Evolutionary conservation across 305 asterid species (phyloP).

Genomic region (Ruellia speciosa): DNA sequence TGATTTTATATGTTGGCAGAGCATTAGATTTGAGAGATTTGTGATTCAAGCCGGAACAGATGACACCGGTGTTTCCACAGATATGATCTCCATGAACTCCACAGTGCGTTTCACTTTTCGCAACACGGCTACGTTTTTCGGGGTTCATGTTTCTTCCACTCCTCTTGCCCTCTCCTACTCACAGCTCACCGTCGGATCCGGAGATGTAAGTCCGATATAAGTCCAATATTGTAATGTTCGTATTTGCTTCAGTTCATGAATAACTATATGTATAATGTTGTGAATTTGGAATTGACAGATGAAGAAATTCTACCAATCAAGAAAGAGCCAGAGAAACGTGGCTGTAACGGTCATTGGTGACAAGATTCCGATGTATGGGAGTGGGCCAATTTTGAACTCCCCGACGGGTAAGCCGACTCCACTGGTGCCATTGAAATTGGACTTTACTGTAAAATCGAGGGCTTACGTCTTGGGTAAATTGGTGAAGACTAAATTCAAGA

Average conservation of each 20-base stretch:
- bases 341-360: constrained; percentile 52
- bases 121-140: constrained; percentile 68
- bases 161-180: constrained; percentile 56
- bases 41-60: constrained; percentile 82
- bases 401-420: constrained; percentile 41
- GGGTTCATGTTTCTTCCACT: constrained; percentile 68
- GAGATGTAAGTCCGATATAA: constrained; percentile 48
- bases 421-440: constrained; percentile 52
- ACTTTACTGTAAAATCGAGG: constrained; percentile 50
- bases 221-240: not conserved
- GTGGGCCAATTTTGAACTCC: constrained; percentile 67
- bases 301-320: constrained; percentile 59
- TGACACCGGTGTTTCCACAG: constrained; percentile 58
- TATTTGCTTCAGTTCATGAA: not conserved
- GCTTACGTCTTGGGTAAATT: constrained; percentile 74
- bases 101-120: constrained; percentile 51
- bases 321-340: constrained; percentile 50
- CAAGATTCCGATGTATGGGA: constrained; percentile 70
- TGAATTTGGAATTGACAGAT: constrained; percentile 30
- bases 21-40: constrained; percentile 57
- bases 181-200: constrained; percentile 54
- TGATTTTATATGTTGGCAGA: too few species aligned
- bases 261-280: not conserved
- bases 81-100: constrained; percentile 66
- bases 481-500: constrained; percentile 71